Percentiles rank a stretch among this genome's conserved stretches.
These are phyloP conservation scores for Trypanosoma melophagium DNA, from an alignment of 208 protist species.

Conservation along the genomic window DNA sequence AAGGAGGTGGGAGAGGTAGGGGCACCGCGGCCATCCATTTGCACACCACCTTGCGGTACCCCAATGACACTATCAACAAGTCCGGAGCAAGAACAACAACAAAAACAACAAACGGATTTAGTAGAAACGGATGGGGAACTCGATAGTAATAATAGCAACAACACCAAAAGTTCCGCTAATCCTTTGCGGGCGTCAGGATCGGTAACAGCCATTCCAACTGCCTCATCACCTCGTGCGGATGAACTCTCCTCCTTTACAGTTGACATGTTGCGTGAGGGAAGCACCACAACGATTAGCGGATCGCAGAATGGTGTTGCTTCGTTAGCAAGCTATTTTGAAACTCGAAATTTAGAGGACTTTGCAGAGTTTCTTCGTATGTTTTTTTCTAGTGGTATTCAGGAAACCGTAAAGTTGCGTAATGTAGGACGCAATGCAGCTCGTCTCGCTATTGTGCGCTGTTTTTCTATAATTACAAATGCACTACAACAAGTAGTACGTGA, in stretches of 20 bases:
- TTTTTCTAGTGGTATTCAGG: conserved; percentile 53
- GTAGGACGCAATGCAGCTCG: conserved; percentile 59
- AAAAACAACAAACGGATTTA: background rate
- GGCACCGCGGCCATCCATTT: conserved; percentile 36
- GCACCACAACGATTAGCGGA: background rate
- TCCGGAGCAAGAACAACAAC: conserved; percentile 4
- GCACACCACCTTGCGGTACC: background rate
- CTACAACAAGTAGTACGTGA: conserved; percentile 66
- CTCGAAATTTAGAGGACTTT: conserved; percentile 51
- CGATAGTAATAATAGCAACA: background rate
- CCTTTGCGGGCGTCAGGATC: background rate
- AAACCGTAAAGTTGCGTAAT: conserved; percentile 56
- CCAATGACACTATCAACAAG: conserved; percentile 6
- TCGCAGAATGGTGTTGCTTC: background rate
- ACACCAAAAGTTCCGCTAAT: background rate
- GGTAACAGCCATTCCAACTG: background rate
- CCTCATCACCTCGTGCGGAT: conserved; percentile 1
- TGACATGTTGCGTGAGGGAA: conserved; percentile 8
- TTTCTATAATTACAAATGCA: conserved; percentile 58
- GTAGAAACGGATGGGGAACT: background rate
- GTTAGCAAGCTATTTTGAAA: conserved; percentile 30
- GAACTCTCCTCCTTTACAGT: conserved; percentile 33
- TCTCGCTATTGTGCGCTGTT: conserved; percentile 73
- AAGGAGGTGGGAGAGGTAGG: conserved; percentile 43
- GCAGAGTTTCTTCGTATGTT: conserved; percentile 58